phyloP scores from a whole-genome alignment of 352 stramenopile genomes.

The Phytophthora fragariaefolia region DNA sequence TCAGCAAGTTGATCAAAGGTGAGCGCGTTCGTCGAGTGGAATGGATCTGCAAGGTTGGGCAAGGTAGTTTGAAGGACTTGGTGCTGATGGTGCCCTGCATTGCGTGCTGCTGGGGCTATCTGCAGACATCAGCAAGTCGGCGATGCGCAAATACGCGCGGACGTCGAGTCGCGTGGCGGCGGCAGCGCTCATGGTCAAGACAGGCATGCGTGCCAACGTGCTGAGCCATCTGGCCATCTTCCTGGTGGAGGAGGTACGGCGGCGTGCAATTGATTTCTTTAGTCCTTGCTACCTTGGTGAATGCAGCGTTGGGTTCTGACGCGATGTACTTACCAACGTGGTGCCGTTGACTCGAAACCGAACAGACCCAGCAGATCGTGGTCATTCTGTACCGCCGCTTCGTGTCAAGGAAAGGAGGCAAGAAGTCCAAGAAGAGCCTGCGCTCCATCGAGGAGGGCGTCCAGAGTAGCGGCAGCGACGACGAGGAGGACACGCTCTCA shows the following conservation, averaged over 20 bases:
- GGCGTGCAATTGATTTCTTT: conserved; percentile 8
- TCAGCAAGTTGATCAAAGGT: conserved; percentile 88
- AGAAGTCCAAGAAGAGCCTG: conserved; percentile 49
- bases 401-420: conserved; percentile 43
- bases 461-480: conserved; percentile 40
- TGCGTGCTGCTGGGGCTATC: not conserved
- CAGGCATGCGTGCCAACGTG: conserved; percentile 77
- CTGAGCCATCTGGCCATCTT: conserved; percentile 84
- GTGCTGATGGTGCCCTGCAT: not conserved
- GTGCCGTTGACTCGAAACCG: conserved; percentile 4
- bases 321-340: not conserved
- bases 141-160: conserved; percentile 77
- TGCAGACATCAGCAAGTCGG: conserved; percentile 78
- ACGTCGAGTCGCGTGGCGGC: conserved; percentile 62
- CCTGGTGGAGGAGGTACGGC: conserved; percentile 82
- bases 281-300: not conserved
- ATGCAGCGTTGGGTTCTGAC: not conserved
- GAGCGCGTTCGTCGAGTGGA: not conserved
- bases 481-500: conserved; percentile 38
- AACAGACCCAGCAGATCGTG: conserved; percentile 71
- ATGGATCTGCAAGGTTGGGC: not conserved
- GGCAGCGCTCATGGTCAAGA: conserved; percentile 75
- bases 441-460: conserved; percentile 41
- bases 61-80: too few species aligned
- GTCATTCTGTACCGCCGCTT: conserved; percentile 77